A percentile compares a stretch with the other conserved stretches of the same genome.
phyloP scores from a whole-genome alignment of 1,139 yeast species.

The Hansenula lynferdii region DNA sequence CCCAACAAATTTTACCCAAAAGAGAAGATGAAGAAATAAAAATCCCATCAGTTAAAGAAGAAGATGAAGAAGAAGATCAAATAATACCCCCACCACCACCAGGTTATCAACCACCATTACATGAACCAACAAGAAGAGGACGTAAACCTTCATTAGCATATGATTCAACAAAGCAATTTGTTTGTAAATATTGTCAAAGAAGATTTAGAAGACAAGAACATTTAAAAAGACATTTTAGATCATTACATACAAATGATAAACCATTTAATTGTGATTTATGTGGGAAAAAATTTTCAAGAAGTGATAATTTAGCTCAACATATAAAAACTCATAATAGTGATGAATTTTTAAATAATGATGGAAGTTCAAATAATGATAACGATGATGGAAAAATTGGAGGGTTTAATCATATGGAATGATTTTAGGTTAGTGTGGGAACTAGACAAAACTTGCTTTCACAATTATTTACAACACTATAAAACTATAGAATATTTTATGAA shows the following conservation, averaged over 20 bases:
- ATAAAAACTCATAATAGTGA: constrained; percentile 50
- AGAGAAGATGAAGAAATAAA: no score
- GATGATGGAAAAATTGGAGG: no score
- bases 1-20: no score
- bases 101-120: constrained; percentile 10
- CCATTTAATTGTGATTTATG: constrained; percentile 72
- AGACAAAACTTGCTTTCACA: no score
- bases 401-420: no score
- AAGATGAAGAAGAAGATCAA: neutral
- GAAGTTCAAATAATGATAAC: no score
- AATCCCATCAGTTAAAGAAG: no score
- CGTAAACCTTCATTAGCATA: constrained; percentile 33
- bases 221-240: constrained; percentile 69
- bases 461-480: no score
- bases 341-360: no score
- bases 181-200: constrained; percentile 43
- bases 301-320: constrained; percentile 75
- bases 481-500: no score
- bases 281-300: constrained; percentile 67
- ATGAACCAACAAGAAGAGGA: constrained; percentile 31
- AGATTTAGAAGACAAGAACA: constrained; percentile 78
- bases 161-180: constrained; percentile 32
- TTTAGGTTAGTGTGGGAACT: no score
- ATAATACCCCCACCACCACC: constrained; percentile 1
- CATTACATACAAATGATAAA: constrained; percentile 69